Base-by-base conservation (phyloP, 2,329 filamentous ascomycete species). In the Tolypocladium cylindrosporum region DNA sequence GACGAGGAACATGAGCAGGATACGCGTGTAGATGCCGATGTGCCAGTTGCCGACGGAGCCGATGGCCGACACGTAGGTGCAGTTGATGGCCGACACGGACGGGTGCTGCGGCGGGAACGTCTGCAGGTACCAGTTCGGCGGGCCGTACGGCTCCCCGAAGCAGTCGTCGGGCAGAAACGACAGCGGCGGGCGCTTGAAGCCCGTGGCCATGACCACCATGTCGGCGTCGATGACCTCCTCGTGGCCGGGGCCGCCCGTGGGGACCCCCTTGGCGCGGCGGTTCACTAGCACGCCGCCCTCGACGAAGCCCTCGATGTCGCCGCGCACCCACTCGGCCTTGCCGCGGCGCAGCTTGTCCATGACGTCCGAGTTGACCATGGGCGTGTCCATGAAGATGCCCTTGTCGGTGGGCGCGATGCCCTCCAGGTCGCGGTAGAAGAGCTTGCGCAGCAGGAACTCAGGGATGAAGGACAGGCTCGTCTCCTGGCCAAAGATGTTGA, bases 91-190 rank as follows among this genome's bases (percentile, higher is more conserved):
- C 62, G 87, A 91, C 54, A 95, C 79, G 40, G 84, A 86, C 0
- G 87, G 83, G 63, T 92, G 87, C 4, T 76, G 71, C 0, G 90
- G 88, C 5, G 91, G 90, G 72, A 95, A 95, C 0, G 88, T 89
- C 70, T 95, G 90, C 0, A 95, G 80, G 64, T 94, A 95, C 91
- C 91, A 95, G 69, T 90, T 91, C 0, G 91, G 91, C 1, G 90
- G 88, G 1, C 77, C 75, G 64, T 94, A 95, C 0, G 88, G 86
- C 61, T 89, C 82, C 11, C 82, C 68, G 68, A 94, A 94, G 65
- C 82, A 86, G 56, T 90, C 83, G 0, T 84, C 74, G 0, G 90
- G 90, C 0, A 96, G 76, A 71, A 95, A 94, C 13, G 76, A 77
- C 1, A 95, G 79, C 4, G 81, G 83, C 0, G 91, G 90, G 0